Evolutionary conservation across 75 land plant species (phyloP).

Genomic region (Gnetum montanum): DNA sequence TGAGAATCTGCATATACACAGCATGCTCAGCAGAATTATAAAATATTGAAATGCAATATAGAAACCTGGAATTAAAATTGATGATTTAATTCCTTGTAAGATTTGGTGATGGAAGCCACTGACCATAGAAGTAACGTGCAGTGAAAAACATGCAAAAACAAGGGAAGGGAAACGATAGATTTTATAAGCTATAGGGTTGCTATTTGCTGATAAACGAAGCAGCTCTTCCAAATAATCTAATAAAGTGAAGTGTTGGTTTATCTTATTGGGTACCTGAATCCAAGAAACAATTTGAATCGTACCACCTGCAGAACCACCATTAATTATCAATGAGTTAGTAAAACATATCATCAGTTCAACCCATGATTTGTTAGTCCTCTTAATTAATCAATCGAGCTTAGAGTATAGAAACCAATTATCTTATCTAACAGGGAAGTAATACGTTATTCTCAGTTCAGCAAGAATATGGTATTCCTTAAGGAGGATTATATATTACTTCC

Average conservation of each 20-base stretch:
- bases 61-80: background rate
- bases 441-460: background rate
- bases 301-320: conserved; percentile 37
- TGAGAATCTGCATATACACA: conserved; percentile 76
- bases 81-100: background rate
- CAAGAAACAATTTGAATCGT: conserved; percentile 83
- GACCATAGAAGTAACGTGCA: background rate
- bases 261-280: conserved; percentile 36
- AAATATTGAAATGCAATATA: background rate
- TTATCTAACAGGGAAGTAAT: too few relatives aligned
- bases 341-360: background rate
- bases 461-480: background rate
- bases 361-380: background rate
- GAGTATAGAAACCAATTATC: background rate
- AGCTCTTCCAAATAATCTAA: background rate
- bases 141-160: background rate
- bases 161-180: background rate
- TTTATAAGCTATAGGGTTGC: too few relatives aligned
- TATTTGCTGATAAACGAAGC: background rate
- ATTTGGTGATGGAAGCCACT: background rate
- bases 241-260: background rate
- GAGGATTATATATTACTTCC: background rate
- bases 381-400: background rate
- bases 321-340: background rate
- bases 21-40: background rate